Percentiles rank a stretch among this genome's conserved stretches.
Conservation (phyloP, 352 stramenopile genomes). For the Pilasporangium apinafurcum region DNA sequence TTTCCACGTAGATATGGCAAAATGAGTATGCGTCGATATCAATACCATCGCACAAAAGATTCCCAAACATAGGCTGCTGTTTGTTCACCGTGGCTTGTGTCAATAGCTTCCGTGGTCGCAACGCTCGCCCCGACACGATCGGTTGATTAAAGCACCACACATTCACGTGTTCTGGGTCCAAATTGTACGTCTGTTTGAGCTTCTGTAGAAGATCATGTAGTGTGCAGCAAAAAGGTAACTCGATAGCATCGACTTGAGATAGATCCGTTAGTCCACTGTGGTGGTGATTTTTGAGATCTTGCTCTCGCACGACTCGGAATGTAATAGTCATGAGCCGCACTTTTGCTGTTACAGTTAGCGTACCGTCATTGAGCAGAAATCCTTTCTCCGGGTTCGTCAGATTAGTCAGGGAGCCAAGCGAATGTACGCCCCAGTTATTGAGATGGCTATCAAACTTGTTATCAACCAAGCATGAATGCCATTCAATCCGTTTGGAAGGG, state of each 20-base stretch:
- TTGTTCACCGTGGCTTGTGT: constrained; percentile 29
- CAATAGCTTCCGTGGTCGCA: constrained; percentile 66
- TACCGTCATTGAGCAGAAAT: constrained; percentile 36
- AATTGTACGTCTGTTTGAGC: constrained; percentile 20
- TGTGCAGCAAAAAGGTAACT: constrained; percentile 65
- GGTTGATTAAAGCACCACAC: constrained; percentile 81
- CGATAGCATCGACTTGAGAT: constrained; percentile 30
- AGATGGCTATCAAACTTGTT: constrained; percentile 76
- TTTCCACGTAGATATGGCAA: constrained; percentile 71
- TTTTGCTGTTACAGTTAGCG: constrained; percentile 55
- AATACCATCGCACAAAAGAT: constrained; percentile 63
- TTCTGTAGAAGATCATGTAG: constrained; percentile 41
- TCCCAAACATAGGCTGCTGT: constrained; percentile 55
- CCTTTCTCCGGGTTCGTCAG: constrained; percentile 49
- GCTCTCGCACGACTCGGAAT: constrained; percentile 62
- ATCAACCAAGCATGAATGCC: constrained; percentile 76
- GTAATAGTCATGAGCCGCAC: constrained; percentile 78
- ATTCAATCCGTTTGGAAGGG: constrained; percentile 46
- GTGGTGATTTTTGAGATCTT: constrained; percentile 38
- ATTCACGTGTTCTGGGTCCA: constrained; percentile 19
- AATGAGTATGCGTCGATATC: constrained; percentile 84
- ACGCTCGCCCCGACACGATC: constrained; percentile 60
- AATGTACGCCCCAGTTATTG: constrained; percentile 82
- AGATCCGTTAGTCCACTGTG: constrained; percentile 54
- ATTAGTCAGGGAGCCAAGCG: constrained; percentile 45